A percentile compares a stretch with the other conserved stretches of the same genome.
phyloP scores from a whole-genome alignment of 2,329 filamentous ascomycete species.

The Fusarium burgessii region DNA sequence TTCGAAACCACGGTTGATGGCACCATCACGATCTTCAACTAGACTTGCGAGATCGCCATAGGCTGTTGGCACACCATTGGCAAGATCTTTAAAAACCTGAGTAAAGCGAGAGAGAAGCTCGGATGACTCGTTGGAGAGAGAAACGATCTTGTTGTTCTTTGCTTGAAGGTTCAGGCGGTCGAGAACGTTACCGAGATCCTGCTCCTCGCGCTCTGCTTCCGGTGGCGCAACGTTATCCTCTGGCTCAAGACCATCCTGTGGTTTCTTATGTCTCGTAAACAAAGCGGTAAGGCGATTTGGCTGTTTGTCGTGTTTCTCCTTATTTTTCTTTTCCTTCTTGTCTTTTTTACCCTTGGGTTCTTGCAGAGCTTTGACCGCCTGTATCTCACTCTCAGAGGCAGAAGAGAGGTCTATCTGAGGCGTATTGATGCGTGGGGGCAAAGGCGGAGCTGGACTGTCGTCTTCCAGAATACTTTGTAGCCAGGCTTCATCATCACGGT shows the following conservation, averaged over 20 bases:
- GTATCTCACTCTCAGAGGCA: constrained; percentile 38
- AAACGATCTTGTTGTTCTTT: constrained; percentile 87
- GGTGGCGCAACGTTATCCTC: constrained; percentile 56
- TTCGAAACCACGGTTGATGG: constrained; percentile 70
- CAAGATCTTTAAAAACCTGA: constrained; percentile 88
- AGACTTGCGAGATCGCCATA: constrained; percentile 84
- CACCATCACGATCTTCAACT: constrained; percentile 70
- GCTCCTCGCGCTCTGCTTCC: constrained; percentile 64
- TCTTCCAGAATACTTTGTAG: constrained; percentile 64
- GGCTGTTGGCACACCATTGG: constrained; percentile 92
- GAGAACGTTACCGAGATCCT: constrained; percentile 84
- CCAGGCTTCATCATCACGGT: constrained; percentile 69
- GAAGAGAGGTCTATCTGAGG: constrained; percentile 58
- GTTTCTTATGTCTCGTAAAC: constrained; percentile 55
- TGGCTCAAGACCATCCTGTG: constrained; percentile 52
- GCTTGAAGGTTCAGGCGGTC: constrained; percentile 86
- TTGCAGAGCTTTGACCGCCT: constrained; percentile 46
- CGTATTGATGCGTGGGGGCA: constrained; percentile 66
- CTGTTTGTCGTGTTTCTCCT: constrained; percentile 52
- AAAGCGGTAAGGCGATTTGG: constrained; percentile 52
- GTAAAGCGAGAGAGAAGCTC: constrained; percentile 88
- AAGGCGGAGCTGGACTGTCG: constrained; percentile 62
- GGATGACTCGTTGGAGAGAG: constrained; percentile 84
- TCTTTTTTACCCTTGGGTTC: constrained; percentile 50
- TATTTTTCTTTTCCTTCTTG: constrained; percentile 50